Conservation (phyloP, 768 basidiomycete species). For the Leccinum ochraceum region DNA sequence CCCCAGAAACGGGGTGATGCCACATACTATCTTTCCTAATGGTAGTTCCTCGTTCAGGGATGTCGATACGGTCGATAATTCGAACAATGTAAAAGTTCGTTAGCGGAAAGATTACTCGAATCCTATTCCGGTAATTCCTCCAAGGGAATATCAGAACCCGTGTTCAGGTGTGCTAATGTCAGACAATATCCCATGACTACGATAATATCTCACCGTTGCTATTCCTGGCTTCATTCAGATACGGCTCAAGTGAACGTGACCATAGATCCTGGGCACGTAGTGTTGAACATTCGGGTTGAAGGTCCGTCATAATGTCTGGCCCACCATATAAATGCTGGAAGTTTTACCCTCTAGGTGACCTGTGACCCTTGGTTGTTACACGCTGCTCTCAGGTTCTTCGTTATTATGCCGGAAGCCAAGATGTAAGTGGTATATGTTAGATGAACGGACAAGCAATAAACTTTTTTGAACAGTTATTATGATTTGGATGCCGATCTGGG, state of each 20-base stretch:
- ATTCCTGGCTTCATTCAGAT: conserved; percentile 9
- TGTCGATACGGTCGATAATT: not conserved
- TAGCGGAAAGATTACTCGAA: not conserved
- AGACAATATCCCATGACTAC: conserved; percentile 18
- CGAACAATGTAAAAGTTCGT: not conserved
- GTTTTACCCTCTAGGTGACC: not conserved
- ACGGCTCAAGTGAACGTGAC: conserved; percentile 14
- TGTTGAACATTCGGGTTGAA: conserved; percentile 3
- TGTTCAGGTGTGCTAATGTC: conserved; percentile 7
- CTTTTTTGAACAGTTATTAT: conserved; percentile 41
- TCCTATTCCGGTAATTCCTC: not conserved
- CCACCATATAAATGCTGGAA: conserved; percentile 5
- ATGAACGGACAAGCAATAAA: not conserved
- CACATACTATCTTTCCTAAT: conserved; percentile 53
- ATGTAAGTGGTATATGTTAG: conserved; percentile 42
- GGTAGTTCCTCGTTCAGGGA: conserved; percentile 37
- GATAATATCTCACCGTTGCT: conserved; percentile 12
- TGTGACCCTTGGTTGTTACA: not conserved
- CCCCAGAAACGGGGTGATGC: conserved; percentile 73
- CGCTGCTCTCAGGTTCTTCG: not conserved
- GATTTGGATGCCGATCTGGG: conserved; percentile 60
- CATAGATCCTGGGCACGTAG: not conserved
- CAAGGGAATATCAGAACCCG: not conserved
- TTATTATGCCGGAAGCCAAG: conserved; percentile 43
- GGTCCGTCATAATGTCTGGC: conserved; percentile 1